Base-by-base conservation (phyloP, 2,329 filamentous ascomycete genomes). In the Colletotrichum viniferum region DNA sequence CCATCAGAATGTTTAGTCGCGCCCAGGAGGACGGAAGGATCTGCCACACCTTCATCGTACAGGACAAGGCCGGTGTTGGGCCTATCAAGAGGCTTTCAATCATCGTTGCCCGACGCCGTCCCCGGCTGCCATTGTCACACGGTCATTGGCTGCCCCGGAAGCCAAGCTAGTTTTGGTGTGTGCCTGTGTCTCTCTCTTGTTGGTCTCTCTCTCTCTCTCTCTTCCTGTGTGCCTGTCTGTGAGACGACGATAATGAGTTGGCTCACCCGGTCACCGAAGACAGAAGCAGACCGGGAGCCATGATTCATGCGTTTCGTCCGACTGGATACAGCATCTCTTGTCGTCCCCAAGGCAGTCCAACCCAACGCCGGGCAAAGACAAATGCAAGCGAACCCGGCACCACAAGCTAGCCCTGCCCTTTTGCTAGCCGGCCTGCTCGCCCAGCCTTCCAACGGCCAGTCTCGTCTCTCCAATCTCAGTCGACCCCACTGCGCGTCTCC, bases 231-330 rank as follows among this genome's bases (percentile, higher is more conserved):
- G 38, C 28, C 16, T 48, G n/a, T 3, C 3, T 52, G 43, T 52
- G 43, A 24, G 43, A 24, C n/a, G 43, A 21, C 43, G n/a, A 52
- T 52, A 9, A 52, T 52, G 43, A 21, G 43, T 21, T 52, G 30
- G 58, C 3, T 62, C 62, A 48, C n/a, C 43, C 43, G n/a, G 10
- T 52, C 43, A 64, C 62, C 24, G 63, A 52, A 52, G 36, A 66
- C 16, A 66, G 26, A 52, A 58, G 16, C 26, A 26, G 26, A 18
- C 52, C 30, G 26, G 34, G 30, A 26, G 60, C 58, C 69, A 73
- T 76, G 73, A 76, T 76, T 76, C 63, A 63, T 65, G 73, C 56
- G 28, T 63, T 32, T 73, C 34, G 66, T 63, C 62, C 43, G 64
- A 60, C 14, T 52, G 63, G 63, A 52, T 34, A 55, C 38, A 52